phyloP scores from a whole-genome alignment of 108 stramenopile species.

The Stephanodiscus minutulus region DNA sequence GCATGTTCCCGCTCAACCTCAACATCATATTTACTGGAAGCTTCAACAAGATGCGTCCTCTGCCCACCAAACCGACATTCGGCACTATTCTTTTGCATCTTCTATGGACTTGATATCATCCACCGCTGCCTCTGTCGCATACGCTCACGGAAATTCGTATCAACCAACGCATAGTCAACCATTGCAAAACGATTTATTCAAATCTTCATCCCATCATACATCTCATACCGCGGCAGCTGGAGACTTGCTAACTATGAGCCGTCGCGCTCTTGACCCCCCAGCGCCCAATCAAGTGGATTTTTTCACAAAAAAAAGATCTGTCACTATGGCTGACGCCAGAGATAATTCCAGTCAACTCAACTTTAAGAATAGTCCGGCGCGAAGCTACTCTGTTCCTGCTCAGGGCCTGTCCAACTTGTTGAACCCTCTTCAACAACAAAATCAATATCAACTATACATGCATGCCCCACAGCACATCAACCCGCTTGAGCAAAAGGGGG shows the following conservation, averaged over 20 bases:
- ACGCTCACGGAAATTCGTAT: neutral
- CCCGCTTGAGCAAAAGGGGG: neutral
- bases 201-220: constrained; percentile 46
- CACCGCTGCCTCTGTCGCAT: neutral
- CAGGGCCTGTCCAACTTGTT: neutral
- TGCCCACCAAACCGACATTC: neutral
- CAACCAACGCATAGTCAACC: neutral
- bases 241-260: constrained; percentile 44
- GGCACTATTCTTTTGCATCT: constrained; percentile 21
- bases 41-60: neutral
- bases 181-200: constrained; percentile 12
- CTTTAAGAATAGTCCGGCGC: neutral
- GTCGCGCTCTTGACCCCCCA: constrained; percentile 20
- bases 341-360: neutral
- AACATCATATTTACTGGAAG: neutral
- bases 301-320: constrained; percentile 27
- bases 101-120: constrained; percentile 39
- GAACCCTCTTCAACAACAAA: neutral
- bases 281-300: neutral
- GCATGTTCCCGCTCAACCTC: neutral
- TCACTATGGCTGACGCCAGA: neutral
- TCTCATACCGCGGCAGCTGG: constrained; percentile 46
- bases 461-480: neutral
- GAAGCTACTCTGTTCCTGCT: neutral
- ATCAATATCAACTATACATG: neutral